Base-by-base conservation (phyloP, 2,329 filamentous ascomycete genomes). In the Lachnellula arida region DNA sequence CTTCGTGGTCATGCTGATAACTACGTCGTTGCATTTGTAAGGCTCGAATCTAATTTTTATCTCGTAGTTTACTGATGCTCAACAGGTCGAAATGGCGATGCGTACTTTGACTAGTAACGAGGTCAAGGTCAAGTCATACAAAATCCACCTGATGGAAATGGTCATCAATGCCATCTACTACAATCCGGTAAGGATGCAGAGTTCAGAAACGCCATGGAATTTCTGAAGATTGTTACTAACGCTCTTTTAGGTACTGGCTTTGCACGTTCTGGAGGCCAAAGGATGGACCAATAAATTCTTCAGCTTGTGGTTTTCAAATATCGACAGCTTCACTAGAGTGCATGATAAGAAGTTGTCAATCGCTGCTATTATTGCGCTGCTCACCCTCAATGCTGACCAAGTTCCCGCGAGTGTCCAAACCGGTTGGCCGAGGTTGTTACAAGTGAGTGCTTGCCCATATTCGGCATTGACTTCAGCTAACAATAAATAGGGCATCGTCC, bases 331-430 rank as follows among this genome's bases (percentile, higher is more conserved):
- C 76, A 89, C 85, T 51, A 84, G 94, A 43, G 94, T 99, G 2
- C 94, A 99, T 71, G 94, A 99, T 78, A 99, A 99, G 82, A 99
- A 97, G 79, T 80, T 99, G 25, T 97, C 91, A 60, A 97, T 99
- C 66, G 89, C 92, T 17, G 93, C 92, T 47, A 97, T 99, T 65
- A 87, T 89, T 57, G 82, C 91, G 5, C 82, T 99, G 11, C 82
- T 99, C 51, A 89, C 86, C 46, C 75, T 99, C 56, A 84, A 82
- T 59, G 85, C 86, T 11, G 86, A 89, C 52, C 88, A 95, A 67
- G 88, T 99, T 7, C 94, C 94, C 0, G 78, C 82, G n/a, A 97
- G 92, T 68, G 89, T 99, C 28, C 91, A 95, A 63, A 89, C 91
- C 63, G 94, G 94, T 53, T 99, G 94, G 94, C 93, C 93, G 8